Base-by-base conservation (phyloP, 768 basidiomycete species). In the Tricholoma terreum region DNA sequence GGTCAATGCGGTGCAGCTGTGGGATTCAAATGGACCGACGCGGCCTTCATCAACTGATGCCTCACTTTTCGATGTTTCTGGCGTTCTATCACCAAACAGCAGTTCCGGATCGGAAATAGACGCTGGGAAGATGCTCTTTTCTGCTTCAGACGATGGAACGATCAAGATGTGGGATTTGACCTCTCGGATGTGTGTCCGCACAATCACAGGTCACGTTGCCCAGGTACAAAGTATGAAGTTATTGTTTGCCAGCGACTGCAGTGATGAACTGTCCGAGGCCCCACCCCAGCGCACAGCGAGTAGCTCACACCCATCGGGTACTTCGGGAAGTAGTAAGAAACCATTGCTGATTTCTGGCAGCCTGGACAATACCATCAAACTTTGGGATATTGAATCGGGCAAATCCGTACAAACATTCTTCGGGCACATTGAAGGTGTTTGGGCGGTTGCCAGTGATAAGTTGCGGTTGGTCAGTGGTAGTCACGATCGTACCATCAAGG, bases 401-500 rank as follows among this genome's bases (percentile, higher is more conserved):
- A 84, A 87, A 65, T 80, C 86, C 21, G 75, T 83, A 49, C 79
- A 83, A 65, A 98, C 97, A 40, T 81, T 95, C 60, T 99, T 99
- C 70, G 97, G 95, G 1, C 95, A 98, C 70, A 94, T 98, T 64
- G 97, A 99, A 69, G 97, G 97, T 54, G 94, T 99, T 15, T 99
- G 97, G 97, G 87, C 86, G 3, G 90, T 98, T 30, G 94, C 93
- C 21, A 86, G 89, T 62, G 94, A 99, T 71, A 90, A 93, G 67
- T 78, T 98, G 65, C 80, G 96, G 53, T 76, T 99, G 50, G 94
- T 94, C 22, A 94, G 91, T 53, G 95, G 86, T 6, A 95, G 93
- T 66, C 96, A 98, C 68, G 94, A 97, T 73, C 84, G 93, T 27
- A 97, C 94, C n/a, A 90, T 97, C 78, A 97, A 97, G 85, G 94